These are phyloP conservation scores for Phoenix roebelenii DNA, from an alignment of 176 grass and related monocot genomes.

Conservation along the genomic window DNA sequence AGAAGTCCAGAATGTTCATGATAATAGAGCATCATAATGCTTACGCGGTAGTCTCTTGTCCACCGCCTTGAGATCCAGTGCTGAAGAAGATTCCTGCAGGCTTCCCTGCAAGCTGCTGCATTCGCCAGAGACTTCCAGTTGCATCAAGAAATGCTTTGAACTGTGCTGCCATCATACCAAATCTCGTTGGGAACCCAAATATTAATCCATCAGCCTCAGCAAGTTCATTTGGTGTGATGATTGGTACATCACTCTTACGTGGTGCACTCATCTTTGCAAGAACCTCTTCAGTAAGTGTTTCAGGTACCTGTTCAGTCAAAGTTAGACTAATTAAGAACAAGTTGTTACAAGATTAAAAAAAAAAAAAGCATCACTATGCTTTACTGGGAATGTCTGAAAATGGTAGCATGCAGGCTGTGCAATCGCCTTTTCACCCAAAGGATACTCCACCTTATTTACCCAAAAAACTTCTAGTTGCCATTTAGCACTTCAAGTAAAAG, in stretches of 20 bases:
- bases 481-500: too few relatives aligned
- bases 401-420: too few relatives aligned
- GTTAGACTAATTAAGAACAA: background rate
- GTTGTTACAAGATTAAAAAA: too few relatives aligned
- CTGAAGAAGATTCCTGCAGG: conserved; percentile 84
- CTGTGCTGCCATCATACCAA: conserved; percentile 92
- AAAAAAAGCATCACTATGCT: too few relatives aligned
- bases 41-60: conserved; percentile 88
- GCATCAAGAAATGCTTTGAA: conserved; percentile 87
- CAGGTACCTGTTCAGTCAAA: conserved; percentile 45
- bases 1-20: too few relatives aligned
- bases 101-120: conserved; percentile 85
- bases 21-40: background rate
- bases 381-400: too few relatives aligned
- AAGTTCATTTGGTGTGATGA: conserved; percentile 67
- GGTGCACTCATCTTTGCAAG: conserved; percentile 84
- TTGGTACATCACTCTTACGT: conserved; percentile 47
- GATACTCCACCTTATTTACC: too few relatives aligned
- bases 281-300: conserved; percentile 67
- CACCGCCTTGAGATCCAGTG: conserved; percentile 82
- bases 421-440: too few relatives aligned
- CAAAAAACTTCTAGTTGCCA: too few relatives aligned
- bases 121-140: conserved; percentile 71
- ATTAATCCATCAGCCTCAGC: conserved; percentile 74
- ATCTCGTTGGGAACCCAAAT: conserved; percentile 89